Evolutionary conservation across 1,284 basidiomycete genomes (phyloP).

Genomic region (Cutaneotrichosporon sp.): DNA sequence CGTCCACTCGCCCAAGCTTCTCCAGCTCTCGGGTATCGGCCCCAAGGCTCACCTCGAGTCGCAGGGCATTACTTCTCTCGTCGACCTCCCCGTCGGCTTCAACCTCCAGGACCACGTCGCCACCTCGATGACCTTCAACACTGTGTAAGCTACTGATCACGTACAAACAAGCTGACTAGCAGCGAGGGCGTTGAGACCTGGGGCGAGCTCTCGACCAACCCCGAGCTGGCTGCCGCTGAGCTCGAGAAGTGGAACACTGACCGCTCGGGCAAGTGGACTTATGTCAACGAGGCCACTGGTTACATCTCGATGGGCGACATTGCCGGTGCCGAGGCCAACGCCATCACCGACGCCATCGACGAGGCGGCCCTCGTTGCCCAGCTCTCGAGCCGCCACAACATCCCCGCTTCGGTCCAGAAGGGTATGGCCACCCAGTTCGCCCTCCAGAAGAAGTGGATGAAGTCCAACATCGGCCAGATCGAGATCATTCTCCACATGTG

Average conservation of each 20-base stretch:
- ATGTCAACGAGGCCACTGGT: conserved; percentile 54
- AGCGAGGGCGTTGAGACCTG: conserved; percentile 36
- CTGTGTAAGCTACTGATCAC: conserved; percentile 8
- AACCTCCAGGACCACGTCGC: conserved; percentile 39
- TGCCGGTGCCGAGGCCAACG: conserved; percentile 47
- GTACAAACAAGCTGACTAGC: conserved; percentile 31
- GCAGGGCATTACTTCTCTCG: conserved; percentile 22
- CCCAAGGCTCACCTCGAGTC: conserved; percentile 13
- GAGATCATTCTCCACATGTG: conserved; percentile 52
- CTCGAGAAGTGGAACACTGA: conserved; percentile 36
- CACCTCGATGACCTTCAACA: conserved; percentile 40
- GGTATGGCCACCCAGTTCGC: conserved; percentile 44
- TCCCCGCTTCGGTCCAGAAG: conserved; percentile 44
- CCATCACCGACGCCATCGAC: conserved; percentile 55
- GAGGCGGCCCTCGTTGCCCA: conserved; percentile 68
- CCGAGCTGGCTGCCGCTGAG: conserved; percentile 28
- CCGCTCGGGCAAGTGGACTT: conserved; percentile 48
- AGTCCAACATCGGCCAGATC: conserved; percentile 43
- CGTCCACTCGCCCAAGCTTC: conserved; percentile 19
- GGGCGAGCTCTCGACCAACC: conserved; percentile 38
- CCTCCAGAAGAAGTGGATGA: conserved; percentile 43
- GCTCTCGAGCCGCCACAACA: conserved; percentile 55
- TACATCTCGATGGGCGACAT: conserved; percentile 48
- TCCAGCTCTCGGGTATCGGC: conserved; percentile 27
- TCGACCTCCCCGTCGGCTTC: conserved; percentile 32